Base-by-base conservation (phyloP, 192 early-diverging fungal species). In the Backusella morwellensis region DNA sequence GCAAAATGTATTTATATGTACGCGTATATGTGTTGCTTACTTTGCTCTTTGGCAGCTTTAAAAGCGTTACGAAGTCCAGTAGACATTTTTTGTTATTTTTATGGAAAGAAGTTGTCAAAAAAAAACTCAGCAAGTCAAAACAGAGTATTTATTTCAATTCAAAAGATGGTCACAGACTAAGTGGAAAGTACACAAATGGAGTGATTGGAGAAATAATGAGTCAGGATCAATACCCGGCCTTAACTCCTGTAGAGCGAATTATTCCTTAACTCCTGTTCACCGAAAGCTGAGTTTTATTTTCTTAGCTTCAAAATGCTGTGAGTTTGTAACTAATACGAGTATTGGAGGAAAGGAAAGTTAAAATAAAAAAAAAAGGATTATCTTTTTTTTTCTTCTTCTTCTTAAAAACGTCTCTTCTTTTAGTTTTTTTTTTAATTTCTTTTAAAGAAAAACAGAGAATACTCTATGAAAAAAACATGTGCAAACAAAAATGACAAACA, bases 221-320 rank as follows among this genome's bases (percentile, higher is more conserved):
- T 70, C 68, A 70, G 68, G 15, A 23, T 70, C 41, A 14, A 23
- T 41, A 21, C 68, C 40, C 21, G 35, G 35, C 38, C 35, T 14
- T 14, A 70, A 41, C n/a, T 70, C 68, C 68, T 70, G 35, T 70
- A 14, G 68, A 70, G 35, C 68, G 68, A 70, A 36, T 6, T 70
- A 26, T 21, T 23, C 6, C n/a, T 70, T 70, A 41, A 70, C n/a
- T 70, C 68, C 68, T 70, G 68, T 40, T 26, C 2, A 40, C 68
- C 68, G 68, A 41, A 38, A 63, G 56, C 23, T 63, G 56, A 29
- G 56, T 63, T 63, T 63, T 63, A 63, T 63, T 63, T 29, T 63
- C n/a, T 26, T 63, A 63, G 26, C 23, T 26, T 12, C 19, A 50
- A 50, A 40, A 12, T 2, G 11, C 47, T 6, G 17, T 17, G 38